phyloP scores from a whole-genome alignment of 2,329 filamentous ascomycete genomes.

The Exophiala spinifera region DNA sequence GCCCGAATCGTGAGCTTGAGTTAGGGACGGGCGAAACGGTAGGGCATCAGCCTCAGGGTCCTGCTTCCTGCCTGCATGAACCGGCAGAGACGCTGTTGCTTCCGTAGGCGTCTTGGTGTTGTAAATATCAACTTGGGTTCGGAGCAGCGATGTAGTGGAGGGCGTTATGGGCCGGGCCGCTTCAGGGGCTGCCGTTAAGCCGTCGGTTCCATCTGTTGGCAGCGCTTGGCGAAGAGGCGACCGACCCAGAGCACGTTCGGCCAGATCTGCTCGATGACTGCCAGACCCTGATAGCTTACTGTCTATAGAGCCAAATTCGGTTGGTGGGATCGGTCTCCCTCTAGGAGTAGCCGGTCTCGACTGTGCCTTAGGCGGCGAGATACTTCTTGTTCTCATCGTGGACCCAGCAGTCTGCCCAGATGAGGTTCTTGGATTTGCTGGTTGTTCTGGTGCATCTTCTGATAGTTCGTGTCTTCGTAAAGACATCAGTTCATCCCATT shows the following conservation, averaged over 20 bases:
- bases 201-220: slow-evolving; percentile 5
- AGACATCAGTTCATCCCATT: slow-evolving; percentile 70
- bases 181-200: not conserved
- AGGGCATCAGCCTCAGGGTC: slow-evolving; percentile 3
- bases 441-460: slow-evolving; percentile 5
- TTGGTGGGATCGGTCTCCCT: slow-evolving; percentile 10
- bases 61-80: slow-evolving; percentile 18
- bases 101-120: slow-evolving; percentile 14
- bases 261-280: not conserved
- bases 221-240: slow-evolving; percentile 13
- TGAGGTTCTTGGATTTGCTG: not conserved
- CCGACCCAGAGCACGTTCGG: slow-evolving; percentile 12
- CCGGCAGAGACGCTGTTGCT: slow-evolving; percentile 17
- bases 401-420: not conserved
- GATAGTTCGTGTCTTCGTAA: slow-evolving; percentile 59
- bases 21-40: not conserved
- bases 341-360: slow-evolving; percentile 15
- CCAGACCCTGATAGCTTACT: slow-evolving; percentile 15
- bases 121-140: slow-evolving; percentile 17
- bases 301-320: slow-evolving; percentile 22
- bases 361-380: slow-evolving; percentile 9
- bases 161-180: not conserved
- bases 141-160: slow-evolving; percentile 9
- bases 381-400: not conserved
- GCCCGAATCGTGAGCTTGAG: slow-evolving; percentile 17